Conservation (phyloP, 2,329 filamentous ascomycete genomes). For the Cladosporium colombiae region DNA sequence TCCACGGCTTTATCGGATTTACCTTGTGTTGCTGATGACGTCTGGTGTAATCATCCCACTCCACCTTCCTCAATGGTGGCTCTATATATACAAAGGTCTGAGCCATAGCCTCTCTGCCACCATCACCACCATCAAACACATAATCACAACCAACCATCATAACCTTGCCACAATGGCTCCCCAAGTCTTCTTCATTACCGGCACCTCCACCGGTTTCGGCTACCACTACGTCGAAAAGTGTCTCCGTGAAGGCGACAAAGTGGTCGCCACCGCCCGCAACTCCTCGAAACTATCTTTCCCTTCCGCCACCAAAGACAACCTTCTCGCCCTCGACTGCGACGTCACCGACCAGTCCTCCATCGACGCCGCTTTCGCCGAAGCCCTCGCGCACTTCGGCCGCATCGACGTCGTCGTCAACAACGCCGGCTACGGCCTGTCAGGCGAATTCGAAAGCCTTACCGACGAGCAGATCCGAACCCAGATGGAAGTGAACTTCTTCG, state of each 20-base stretch:
- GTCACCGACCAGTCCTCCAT: conserved; percentile 51
- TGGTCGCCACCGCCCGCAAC: conserved; percentile 49
- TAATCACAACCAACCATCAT: background rate
- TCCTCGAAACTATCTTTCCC: conserved; percentile 43
- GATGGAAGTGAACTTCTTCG: conserved; percentile 63
- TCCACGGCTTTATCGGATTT: conserved; percentile 3
- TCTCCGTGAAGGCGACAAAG: conserved; percentile 46
- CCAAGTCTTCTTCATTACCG: conserved; percentile 51
- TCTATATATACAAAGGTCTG: background rate
- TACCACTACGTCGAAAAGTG: conserved; percentile 46
- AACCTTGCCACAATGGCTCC: conserved; percentile 38
- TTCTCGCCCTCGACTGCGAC: conserved; percentile 54
- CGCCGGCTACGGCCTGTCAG: conserved; percentile 58
- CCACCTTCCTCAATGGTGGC: too few relatives aligned
- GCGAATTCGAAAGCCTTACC: conserved; percentile 55
- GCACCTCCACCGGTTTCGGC: conserved; percentile 51
- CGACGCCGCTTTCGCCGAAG: conserved; percentile 47
- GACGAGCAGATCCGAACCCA: conserved; percentile 49
- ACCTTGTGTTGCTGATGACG: background rate
- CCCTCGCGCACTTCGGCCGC: conserved; percentile 53
- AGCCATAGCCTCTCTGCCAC: background rate
- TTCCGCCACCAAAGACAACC: conserved; percentile 49
- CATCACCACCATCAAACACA: background rate
- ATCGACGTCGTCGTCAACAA: conserved; percentile 64
- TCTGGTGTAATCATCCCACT: background rate